Base-by-base conservation (phyloP, 108 stramenopile genomes). In the Epithemia pelagica region DNA sequence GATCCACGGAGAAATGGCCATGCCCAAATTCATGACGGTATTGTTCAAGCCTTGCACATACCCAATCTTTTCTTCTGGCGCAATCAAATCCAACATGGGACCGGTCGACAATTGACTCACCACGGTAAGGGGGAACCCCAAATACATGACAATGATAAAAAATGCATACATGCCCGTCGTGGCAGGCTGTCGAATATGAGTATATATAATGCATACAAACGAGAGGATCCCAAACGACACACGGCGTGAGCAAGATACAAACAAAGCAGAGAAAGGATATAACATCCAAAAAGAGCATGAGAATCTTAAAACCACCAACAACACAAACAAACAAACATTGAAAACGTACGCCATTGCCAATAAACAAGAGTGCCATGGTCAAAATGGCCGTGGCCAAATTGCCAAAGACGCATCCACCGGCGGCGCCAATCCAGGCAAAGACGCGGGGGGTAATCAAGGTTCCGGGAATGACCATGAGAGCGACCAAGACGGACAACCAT, bases 1-100 rank as follows among this genome's bases (percentile, higher is more conserved):
- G n/a, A 72, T 21, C 75, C 75, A 82, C 0, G 82, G 82, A 7
- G 82, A 75, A 31, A 82, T 28, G 2, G 82, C 82, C 69, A 79
- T 79, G 2, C 78, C 82, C 62, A 82, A 79, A 54, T 82, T 82
- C 82, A 82, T 82, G 0, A 60, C 64, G 19, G 76, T 32, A 54
- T 77, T 82, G 64, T 82, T 82, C 54, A 79, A 61, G 0, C 82
- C 82, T 62, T 82, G 78, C 2, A 73, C 75, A 59, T 70, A 79
- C 19, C 78, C 78, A 65, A 76, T 62, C 58, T 82, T 76, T 27
- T 77, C 73, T 46, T 62, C 68, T 0, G 81, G 81, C 21, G 81
- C 74, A 51, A 82, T 68, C 0, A 70, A 70, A 37, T 82, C 81
- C 28, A 82, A 53, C 81, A 82, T 82, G 0, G 81, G 81, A 2